Base-by-base conservation (phyloP, 768 basidiomycete species). In the Lactifluus piperatus region DNA sequence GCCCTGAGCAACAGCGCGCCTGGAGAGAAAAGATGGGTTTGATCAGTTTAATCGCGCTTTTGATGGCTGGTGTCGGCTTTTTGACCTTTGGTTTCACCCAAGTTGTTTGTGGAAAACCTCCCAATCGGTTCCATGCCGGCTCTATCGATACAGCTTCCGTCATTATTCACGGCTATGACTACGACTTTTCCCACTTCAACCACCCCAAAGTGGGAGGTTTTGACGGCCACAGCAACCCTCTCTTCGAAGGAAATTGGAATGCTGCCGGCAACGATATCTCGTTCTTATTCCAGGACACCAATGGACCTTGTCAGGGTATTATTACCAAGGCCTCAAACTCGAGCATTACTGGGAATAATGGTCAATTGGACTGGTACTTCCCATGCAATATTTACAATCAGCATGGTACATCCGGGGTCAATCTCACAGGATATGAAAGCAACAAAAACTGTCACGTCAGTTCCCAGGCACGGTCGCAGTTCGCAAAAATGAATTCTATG, bases 1-100 rank as follows among this genome's bases (percentile, higher is more conserved):
- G 86, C 29, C 88, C 91, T 0, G 97, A 99, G 64, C 88, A 88
- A 65, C 94, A 97, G 71, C 84, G 93, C 50, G 97, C 97, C 44
- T 99, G 94, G 94, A 80, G 97, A 63, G 97, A 99, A 74, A 99
- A 99, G 76, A 92, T 97, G 73, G 97, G 95, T 8, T 81, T 99
- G 26, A 76, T 99, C 50, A 76, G 79, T 64, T 78, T 97, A 71
- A 91, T 95, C 68, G 70, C 80, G 16, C 5, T 72, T n/a, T 80
- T 94, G 62, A 97, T 98, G 94, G 88, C 90, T 18, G 82, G 77
- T 54, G 97, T 99, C 67, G 97, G 94, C 68, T 99, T 92, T 82
- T 78, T 99, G 69, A 99, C 97, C 11, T 99, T 99, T 74, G 97
- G 97, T 8, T 99, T 99, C 77, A 97, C 94, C 10, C 83, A 92